Conservation (phyloP, 1,284 basidiomycete species). For the Schizophyllum amplum region DNA sequence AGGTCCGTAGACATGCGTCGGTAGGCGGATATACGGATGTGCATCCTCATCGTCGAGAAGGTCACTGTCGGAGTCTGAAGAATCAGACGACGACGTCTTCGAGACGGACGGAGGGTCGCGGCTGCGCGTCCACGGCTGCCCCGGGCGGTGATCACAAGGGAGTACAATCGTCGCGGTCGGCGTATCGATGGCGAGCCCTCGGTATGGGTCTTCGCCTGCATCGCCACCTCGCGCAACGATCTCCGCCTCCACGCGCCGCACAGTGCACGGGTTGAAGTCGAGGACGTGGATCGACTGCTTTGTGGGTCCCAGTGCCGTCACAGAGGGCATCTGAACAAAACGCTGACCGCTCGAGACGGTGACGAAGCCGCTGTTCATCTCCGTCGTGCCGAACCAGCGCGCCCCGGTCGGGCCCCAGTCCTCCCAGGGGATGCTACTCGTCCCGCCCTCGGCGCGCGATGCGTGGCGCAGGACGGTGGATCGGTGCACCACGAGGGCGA, state of each 20-base stretch:
- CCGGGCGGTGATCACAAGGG: background rate
- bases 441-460: background rate
- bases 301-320: background rate
- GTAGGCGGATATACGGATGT: background rate
- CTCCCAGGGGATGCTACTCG: background rate
- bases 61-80: too few species aligned
- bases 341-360: background rate
- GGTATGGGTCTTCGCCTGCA: background rate
- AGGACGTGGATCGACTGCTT: background rate
- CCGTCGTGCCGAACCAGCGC: background rate
- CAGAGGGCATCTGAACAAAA: background rate
- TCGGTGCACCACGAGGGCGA: background rate
- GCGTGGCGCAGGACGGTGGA: background rate
- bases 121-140: background rate
- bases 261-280: background rate
- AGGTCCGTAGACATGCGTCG: background rate
- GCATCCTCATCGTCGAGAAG: background rate
- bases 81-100: too few species aligned
- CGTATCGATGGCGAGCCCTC: background rate
- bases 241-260: background rate
- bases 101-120: too few species aligned
- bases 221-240: background rate
- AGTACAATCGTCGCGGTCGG: background rate
- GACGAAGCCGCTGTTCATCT: background rate
- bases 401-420: background rate